Evolutionary conservation across 129 eudicot genomes (phyloP).

Genomic region (Flaveria robusta): DNA sequence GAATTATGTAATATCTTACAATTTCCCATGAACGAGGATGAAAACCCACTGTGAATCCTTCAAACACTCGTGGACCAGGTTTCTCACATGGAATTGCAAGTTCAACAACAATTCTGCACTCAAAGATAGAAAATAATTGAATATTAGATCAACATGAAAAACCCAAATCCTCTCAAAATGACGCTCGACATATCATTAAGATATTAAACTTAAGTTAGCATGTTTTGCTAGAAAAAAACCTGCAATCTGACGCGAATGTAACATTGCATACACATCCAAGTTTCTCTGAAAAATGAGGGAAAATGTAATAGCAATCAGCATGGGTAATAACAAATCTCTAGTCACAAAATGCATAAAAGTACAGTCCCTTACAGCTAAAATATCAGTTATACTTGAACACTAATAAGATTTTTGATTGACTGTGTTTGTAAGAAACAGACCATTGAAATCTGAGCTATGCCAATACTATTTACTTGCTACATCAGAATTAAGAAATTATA

Average conservation of each 20-base stretch:
- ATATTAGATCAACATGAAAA: not conserved
- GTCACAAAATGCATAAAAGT: conserved; percentile 5
- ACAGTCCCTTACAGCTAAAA: not conserved
- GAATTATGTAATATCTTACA: conserved; percentile 40
- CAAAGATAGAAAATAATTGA: conserved; percentile 24
- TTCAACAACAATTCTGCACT: conserved; percentile 65
- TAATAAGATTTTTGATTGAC: not conserved
- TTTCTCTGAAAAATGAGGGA: conserved; percentile 50
- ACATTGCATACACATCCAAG: conserved; percentile 83
- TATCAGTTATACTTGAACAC: conserved; percentile 5
- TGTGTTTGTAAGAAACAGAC: conserved; percentile 5
- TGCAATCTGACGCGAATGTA: conserved; percentile 70
- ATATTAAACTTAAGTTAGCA: too few species aligned
- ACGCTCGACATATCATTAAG: too few species aligned
- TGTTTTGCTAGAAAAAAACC: conserved; percentile 42
- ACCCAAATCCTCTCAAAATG: not conserved
- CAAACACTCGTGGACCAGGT: conserved; percentile 73
- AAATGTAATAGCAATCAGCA: not conserved
- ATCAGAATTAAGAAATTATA: not conserved
- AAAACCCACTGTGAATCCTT: conserved; percentile 92
- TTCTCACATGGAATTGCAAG: conserved; percentile 88
- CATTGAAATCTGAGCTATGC: not conserved
- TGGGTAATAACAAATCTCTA: conserved; percentile 10
- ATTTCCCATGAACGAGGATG: conserved; percentile 92
- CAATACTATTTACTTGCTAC: not conserved